These are phyloP conservation scores for Venturia aucupariae DNA, from an alignment of 2,329 filamentous ascomycete genomes.

Conservation along the genomic window DNA sequence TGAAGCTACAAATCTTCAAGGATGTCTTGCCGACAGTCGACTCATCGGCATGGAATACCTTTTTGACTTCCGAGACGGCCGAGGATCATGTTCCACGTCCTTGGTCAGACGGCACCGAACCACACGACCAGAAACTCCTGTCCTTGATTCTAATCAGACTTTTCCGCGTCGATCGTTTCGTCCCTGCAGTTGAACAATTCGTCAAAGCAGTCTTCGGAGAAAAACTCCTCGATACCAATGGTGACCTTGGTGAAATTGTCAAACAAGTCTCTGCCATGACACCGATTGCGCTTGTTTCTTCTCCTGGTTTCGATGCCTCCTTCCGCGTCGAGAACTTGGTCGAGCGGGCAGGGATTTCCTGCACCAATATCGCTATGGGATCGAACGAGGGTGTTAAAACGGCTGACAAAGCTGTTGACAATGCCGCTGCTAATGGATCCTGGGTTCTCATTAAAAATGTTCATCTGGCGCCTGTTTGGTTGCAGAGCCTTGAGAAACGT, in stretches of 20 bases:
- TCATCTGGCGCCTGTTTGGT: constrained; percentile 88
- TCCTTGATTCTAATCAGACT: constrained; percentile 88
- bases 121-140: constrained; percentile 66
- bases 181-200: constrained; percentile 87
- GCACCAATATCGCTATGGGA: constrained; percentile 98
- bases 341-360: constrained; percentile 69
- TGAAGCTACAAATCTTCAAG: constrained; percentile 64
- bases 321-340: constrained; percentile 98
- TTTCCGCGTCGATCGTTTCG: constrained; percentile 90
- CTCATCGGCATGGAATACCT: constrained; percentile 63
- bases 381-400: constrained; percentile 88
- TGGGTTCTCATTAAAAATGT: constrained; percentile 99
- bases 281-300: constrained; percentile 87
- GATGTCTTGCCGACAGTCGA: constrained; percentile 56
- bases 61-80: constrained; percentile 76
- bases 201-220: constrained; percentile 76
- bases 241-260: constrained; percentile 79
- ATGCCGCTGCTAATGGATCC: constrained; percentile 80
- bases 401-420: constrained; percentile 90
- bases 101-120: constrained; percentile 56
- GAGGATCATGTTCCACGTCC: constrained; percentile 73
- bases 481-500: constrained; percentile 94
- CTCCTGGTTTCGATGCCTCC: constrained; percentile 92
- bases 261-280: constrained; percentile 73
- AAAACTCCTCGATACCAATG: constrained; percentile 71